Evolutionary conservation across 805 yeast species (phyloP).

Genomic region (Candida chilensis): DNA sequence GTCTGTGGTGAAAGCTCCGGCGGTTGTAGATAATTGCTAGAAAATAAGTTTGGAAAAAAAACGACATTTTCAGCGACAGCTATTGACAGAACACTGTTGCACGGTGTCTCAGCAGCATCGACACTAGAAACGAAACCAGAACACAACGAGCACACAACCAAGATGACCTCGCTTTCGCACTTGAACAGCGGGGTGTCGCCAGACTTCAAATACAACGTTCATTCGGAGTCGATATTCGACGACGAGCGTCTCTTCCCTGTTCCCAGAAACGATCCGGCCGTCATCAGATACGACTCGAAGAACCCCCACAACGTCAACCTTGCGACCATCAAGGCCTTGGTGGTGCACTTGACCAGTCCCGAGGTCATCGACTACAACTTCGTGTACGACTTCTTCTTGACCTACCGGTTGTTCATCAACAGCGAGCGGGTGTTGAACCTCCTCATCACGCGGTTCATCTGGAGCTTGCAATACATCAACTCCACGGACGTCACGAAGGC

Average conservation of each 20-base stretch:
- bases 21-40: too few species aligned
- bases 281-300: conserved; percentile 23
- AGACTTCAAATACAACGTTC: conserved; percentile 27
- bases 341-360: conserved; percentile 64
- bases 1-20: too few species aligned
- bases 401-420: conserved; percentile 65
- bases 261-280: conserved; percentile 9
- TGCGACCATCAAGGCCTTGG: conserved; percentile 33
- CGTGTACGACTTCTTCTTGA: conserved; percentile 78
- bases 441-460: conserved; percentile 55
- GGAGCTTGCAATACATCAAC: conserved; percentile 51
- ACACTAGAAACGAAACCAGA: too few species aligned
- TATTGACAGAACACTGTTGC: too few species aligned
- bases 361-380: conserved; percentile 67
- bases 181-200: too few species aligned
- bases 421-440: conserved; percentile 50
- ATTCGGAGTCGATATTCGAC: conserved; percentile 26
- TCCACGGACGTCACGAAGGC: conserved; percentile 13
- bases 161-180: too few species aligned
- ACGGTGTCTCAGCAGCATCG: too few species aligned
- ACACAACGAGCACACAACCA: too few species aligned
- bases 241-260: conserved; percentile 23
- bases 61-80: too few species aligned
- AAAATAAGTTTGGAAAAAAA: too few species aligned
- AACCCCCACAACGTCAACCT: conserved; percentile 21